phyloP scores from a whole-genome alignment of 2,329 filamentous ascomycete genomes.

The Nigrospora oryzae region DNA sequence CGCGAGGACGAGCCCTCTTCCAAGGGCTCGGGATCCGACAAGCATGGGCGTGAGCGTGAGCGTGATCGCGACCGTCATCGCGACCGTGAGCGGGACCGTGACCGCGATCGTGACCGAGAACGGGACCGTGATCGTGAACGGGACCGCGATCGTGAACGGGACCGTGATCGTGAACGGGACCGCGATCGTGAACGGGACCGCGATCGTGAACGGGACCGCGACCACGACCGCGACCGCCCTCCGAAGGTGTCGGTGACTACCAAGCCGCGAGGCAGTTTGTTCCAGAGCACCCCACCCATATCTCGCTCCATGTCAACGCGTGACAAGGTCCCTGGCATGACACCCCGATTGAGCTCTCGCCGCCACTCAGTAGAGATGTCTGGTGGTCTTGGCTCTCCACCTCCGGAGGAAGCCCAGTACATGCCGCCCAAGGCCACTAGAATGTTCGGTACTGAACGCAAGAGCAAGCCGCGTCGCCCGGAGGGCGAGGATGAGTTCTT shows the following conservation, averaged over 20 bases:
- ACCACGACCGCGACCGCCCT: conserved; percentile 38
- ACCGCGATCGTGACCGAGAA: conserved; percentile 32
- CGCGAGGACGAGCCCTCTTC: conserved; percentile 44
- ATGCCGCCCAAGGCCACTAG: conserved; percentile 72
- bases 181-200: conserved; percentile 26
- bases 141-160: conserved; percentile 20
- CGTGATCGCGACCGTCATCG: conserved; percentile 21
- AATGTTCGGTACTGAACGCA: conserved; percentile 54
- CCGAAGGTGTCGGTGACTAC: conserved; percentile 37
- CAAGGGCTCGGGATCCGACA: conserved; percentile 68
- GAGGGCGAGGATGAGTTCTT: conserved; percentile 43
- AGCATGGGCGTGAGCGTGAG: conserved; percentile 39
- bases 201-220: conserved; percentile 2
- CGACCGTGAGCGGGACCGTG: conserved; percentile 21
- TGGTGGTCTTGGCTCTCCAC: conserved; percentile 60
- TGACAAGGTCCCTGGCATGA: conserved; percentile 48
- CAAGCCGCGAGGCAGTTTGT: conserved; percentile 54
- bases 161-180: conserved; percentile 24
- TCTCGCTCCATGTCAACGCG: conserved; percentile 63
- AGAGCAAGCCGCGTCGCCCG: conserved; percentile 34
- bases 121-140: conserved; percentile 29
- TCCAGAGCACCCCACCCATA: conserved; percentile 59
- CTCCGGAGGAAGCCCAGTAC: conserved; percentile 57
- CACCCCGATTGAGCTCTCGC: conserved; percentile 52
- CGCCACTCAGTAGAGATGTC: conserved; percentile 60